These are phyloP conservation scores for Schoenoplectus tabernaemontani DNA, from an alignment of 202 grass and related monocot species.

Conservation along the genomic window DNA sequence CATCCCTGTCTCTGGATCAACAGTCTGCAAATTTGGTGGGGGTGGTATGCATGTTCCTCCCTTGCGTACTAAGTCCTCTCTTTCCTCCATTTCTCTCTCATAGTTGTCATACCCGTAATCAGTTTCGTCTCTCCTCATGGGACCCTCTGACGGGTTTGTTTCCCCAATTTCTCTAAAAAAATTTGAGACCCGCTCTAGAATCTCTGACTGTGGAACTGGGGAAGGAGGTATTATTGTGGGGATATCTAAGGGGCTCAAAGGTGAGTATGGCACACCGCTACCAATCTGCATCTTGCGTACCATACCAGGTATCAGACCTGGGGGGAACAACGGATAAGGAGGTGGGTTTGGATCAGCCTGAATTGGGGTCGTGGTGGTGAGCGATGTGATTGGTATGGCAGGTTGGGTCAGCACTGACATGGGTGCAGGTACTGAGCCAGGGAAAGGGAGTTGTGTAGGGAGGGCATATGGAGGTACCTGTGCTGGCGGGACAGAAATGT, in stretches of 20 bases:
- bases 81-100: conserved; percentile 30
- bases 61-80: conserved; percentile 55
- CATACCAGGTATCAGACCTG: conserved; percentile 97
- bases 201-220: conserved; percentile 55
- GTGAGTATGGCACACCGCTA: conserved; percentile 87
- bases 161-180: conserved; percentile 93
- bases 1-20: conserved; percentile 79
- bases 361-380: background rate
- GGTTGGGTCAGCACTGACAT: conserved; percentile 27
- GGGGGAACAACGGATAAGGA: conserved; percentile 86
- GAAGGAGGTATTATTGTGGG: conserved; percentile 80
- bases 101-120: conserved; percentile 52
- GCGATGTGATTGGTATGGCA: conserved; percentile 20
- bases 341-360: conserved; percentile 44
- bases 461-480: conserved; percentile 41
- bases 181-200: conserved; percentile 70
- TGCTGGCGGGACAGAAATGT: conserved; percentile 20
- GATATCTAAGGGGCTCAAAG: conserved; percentile 83
- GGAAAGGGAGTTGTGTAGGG: conserved; percentile 34
- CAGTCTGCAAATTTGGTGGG: conserved; percentile 44
- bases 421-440: conserved; percentile 46
- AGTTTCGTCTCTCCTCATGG: conserved; percentile 39
- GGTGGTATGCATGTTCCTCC: conserved; percentile 87
- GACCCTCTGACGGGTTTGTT: conserved; percentile 86
- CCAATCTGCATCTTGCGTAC: conserved; percentile 97